phyloP scores from a whole-genome alignment of 1,284 basidiomycete genomes.

The Fistulina hepatica region DNA sequence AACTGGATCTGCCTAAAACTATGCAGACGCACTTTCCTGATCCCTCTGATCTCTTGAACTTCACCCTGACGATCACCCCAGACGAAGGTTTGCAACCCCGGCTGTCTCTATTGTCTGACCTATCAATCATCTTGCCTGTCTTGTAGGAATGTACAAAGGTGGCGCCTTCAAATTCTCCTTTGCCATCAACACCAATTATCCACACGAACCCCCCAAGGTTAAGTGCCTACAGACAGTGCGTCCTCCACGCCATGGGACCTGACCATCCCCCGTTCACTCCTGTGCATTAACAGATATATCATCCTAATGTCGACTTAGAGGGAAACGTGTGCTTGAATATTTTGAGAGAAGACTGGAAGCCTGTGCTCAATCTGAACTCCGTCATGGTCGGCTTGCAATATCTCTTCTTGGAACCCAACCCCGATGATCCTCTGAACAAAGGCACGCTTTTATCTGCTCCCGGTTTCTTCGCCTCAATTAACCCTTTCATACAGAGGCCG shows the following conservation, averaged over 20 bases:
- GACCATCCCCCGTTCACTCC: neutral
- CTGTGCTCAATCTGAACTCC: constrained; percentile 92
- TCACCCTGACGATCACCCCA: constrained; percentile 88
- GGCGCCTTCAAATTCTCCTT: constrained; percentile 92
- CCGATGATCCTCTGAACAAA: constrained; percentile 98
- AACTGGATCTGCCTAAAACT: constrained; percentile 90
- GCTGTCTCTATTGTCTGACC: constrained; percentile 5
- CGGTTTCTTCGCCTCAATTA: constrained; percentile 3
- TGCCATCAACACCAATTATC: constrained; percentile 95
- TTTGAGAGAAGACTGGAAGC: constrained; percentile 99
- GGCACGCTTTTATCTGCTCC: constrained; percentile 40
- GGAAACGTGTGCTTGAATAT: constrained; percentile 98
- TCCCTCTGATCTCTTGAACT: constrained; percentile 90
- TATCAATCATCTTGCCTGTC: constrained; percentile 7
- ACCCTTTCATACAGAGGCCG: constrained; percentile 61
- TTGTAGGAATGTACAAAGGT: constrained; percentile 92
- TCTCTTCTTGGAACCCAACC: constrained; percentile 96
- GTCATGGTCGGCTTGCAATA: constrained; percentile 98
- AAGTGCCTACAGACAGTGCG: constrained; percentile 90
- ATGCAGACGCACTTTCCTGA: constrained; percentile 95
- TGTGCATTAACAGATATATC: constrained; percentile 88
- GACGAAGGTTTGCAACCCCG: constrained; percentile 71
- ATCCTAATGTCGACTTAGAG: constrained; percentile 96
- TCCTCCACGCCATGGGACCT: constrained; percentile 7
- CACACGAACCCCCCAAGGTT: constrained; percentile 98